Evolutionary conservation across 352 stramenopile genomes (phyloP), one percentile per base, ranked within the genome.

Genomic region (Globisporangium acanthophoron): DNA sequence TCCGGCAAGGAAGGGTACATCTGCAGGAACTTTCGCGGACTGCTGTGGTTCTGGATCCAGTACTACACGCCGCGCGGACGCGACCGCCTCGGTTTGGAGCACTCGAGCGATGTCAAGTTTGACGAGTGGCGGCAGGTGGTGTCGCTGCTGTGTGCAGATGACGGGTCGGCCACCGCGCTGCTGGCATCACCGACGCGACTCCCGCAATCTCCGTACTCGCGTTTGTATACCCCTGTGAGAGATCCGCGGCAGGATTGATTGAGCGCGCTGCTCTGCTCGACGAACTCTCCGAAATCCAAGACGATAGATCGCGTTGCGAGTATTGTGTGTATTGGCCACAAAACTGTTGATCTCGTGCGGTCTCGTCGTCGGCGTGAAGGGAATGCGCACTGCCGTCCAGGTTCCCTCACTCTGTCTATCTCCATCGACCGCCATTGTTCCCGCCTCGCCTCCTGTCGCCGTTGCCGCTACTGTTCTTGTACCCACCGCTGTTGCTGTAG

Each of bases 1-100:
- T 81, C 74, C 7, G 78, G 78, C 46, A 87, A 89, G 55, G 64
- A 73, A 40, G 78, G 77, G 16, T 90, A 91, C 64, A 73, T 92
- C 44, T 88, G 80, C 59, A 59, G 70, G 50, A 98, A 98, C 66
- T 98, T 98, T 64, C 88, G 94, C 15, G 74, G 88, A 4, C 75
- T 98, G 35, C 63, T 98, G 12, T 98, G 92, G 90, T 98, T 98
- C 59, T 98, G 92, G 93, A 85, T 94, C 35, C 86, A 98, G 69
- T 98, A 98, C 66, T 99, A 99, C 67, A 90, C 89, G 4, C 93
- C 96, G 9, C 78, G 93, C 49, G 94, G 94, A 9, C 80, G 94
- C 40, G 96, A 99, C 67, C 76, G 95, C 18, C 77, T 98, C 41
- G 94, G 84, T 27, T 76, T 99, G 6, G 95, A 98, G 66, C 96